Evolutionary conservation across 345 rosid species (phyloP).

Genomic region (Citrus sinensis): DVS_A1.0 CM039163.1:18392001-18392500

Average conservation of each 20-base stretch:
- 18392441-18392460: constrained; percentile 53
- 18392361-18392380: too few relatives aligned
- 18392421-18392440: constrained; percentile 57
- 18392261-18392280: neutral
- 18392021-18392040: neutral
- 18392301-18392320: neutral
- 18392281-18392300: neutral
- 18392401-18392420: constrained; percentile 49
- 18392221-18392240: neutral
- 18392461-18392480: constrained; percentile 12
- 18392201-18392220: neutral
- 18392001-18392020: neutral
- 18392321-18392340: neutral
- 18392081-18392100: neutral
- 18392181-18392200: neutral
- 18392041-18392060: neutral
- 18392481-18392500: neutral
- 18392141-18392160: neutral
- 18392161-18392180: neutral
- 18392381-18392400: neutral
- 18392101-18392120: neutral
- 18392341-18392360: neutral
- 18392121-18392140: neutral
- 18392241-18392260: neutral
- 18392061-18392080: neutral